Percentiles rank a stretch among this genome's conserved stretches.
Evolutionary conservation across 768 basidiomycete genomes (phyloP).

Genomic region (Coprinopsis sp.): DNA sequence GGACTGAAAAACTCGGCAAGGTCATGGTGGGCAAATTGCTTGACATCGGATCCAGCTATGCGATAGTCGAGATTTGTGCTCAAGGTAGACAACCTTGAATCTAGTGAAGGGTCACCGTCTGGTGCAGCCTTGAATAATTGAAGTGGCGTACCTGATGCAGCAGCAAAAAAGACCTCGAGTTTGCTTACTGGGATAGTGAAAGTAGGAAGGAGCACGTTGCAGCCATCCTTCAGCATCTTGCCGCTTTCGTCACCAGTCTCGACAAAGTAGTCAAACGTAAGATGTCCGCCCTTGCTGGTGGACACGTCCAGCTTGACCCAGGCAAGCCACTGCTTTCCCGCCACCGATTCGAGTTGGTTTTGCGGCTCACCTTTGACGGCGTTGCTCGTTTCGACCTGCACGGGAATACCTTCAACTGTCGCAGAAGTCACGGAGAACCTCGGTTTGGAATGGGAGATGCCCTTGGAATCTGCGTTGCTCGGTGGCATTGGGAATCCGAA

Average conservation of each 20-base stretch:
- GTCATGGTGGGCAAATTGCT: conserved; percentile 52
- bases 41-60: conserved; percentile 33
- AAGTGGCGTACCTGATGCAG: conserved; percentile 42
- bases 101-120: conserved; percentile 22
- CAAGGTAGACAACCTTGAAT: conserved; percentile 38
- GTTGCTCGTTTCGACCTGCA: conserved; percentile 51
- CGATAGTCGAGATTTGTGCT: conserved; percentile 57
- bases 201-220: conserved; percentile 58
- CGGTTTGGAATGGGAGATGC: conserved; percentile 35
- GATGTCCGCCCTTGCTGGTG: conserved; percentile 42
- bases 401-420: conserved; percentile 61
- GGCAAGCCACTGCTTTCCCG: conserved; percentile 54
- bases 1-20: conserved; percentile 58
- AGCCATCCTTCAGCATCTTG: conserved; percentile 25
- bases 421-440: conserved; percentile 53
- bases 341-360: conserved; percentile 48
- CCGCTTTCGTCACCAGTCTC: conserved; percentile 26
- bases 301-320: conserved; percentile 64
- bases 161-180: conserved; percentile 58
- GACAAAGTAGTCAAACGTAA: conserved; percentile 67
- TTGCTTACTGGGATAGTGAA: conserved; percentile 66
- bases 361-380: conserved; percentile 33
- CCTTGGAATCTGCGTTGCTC: too few relatives aligned
- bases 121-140: conserved; percentile 4
- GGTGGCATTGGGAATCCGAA: conserved; percentile 77